These are phyloP conservation scores for Telopea speciosissima DNA, from an alignment of 177 flowering plant species.

Conservation along the genomic window DNA sequence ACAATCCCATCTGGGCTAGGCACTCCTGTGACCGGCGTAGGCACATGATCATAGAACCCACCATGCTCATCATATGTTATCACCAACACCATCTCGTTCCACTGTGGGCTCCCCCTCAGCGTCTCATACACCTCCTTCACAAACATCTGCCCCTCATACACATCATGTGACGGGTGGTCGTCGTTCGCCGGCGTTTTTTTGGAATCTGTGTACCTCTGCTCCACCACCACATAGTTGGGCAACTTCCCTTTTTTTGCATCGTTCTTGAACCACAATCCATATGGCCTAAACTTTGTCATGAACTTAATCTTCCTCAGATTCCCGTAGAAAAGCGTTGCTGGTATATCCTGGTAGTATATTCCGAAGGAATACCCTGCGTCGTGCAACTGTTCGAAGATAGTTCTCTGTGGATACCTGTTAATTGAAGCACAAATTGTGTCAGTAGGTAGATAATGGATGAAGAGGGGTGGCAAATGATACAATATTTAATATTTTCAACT, in stretches of 20 bases:
- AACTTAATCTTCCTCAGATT: constrained; percentile 65
- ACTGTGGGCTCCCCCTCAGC: constrained; percentile 73
- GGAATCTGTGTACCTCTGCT: constrained; percentile 71
- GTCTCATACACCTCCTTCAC: constrained; percentile 88
- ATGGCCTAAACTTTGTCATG: constrained; percentile 38
- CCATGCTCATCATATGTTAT: constrained; percentile 62
- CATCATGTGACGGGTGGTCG: constrained; percentile 90
- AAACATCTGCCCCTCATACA: constrained; percentile 65
- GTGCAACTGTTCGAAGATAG: constrained; percentile 54
- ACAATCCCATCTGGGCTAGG: constrained; percentile 83
- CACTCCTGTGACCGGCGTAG: constrained; percentile 63
- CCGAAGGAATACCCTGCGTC: constrained; percentile 44
- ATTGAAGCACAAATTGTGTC: too few relatives aligned
- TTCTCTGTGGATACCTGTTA: constrained; percentile 39
- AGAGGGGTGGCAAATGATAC: too few relatives aligned
- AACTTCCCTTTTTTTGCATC: constrained; percentile 56
- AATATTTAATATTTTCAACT: too few relatives aligned
- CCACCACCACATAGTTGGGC: constrained; percentile 67
- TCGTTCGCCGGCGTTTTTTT: constrained; percentile 60
- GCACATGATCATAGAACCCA: constrained; percentile 82
- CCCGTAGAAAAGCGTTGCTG: constrained; percentile 51
- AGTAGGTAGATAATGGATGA: too few relatives aligned
- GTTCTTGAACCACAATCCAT: constrained; percentile 37
- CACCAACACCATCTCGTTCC: constrained; percentile 67
- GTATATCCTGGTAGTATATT: constrained; percentile 63